Evolutionary conservation across 495 filamentous ascomycete genomes (phyloP).

Genomic region (Talaromyces adpressus): DNA sequence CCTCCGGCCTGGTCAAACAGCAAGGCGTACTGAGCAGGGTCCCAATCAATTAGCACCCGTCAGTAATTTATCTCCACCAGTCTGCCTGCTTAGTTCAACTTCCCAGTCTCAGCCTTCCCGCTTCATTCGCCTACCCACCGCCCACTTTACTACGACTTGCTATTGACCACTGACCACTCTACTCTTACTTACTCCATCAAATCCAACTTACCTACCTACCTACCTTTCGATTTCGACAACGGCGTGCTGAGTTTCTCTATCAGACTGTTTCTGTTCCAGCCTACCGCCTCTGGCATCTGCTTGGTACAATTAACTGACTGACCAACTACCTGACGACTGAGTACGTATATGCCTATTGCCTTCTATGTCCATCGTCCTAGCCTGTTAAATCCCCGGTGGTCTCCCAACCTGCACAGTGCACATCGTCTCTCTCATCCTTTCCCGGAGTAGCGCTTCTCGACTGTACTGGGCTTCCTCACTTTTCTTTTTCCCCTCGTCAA

Average conservation of each 20-base stretch:
- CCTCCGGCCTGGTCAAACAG: neutral
- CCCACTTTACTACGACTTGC: neutral
- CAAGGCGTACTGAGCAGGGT: neutral
- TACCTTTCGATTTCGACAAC: neutral
- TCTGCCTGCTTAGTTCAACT: neutral
- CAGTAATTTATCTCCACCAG: neutral
- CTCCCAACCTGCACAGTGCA: neutral
- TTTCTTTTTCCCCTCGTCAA: neutral
- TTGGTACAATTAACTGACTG: neutral
- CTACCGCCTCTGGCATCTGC: neutral
- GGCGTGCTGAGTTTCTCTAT: neutral
- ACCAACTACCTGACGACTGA: neutral
- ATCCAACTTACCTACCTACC: neutral
- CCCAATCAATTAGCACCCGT: neutral
- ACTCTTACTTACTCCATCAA: neutral
- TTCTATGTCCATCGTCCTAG: neutral
- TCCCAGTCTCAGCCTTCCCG: constrained; percentile 6
- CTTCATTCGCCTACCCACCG: constrained; percentile 4
- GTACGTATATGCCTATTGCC: neutral
- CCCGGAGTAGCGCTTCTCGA: neutral
- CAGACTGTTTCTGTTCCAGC: neutral
- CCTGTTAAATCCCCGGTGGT: neutral
- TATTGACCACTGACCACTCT: neutral
- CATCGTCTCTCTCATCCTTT: neutral
- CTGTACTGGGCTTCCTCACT: neutral